Evolutionary conservation across 2,329 filamentous ascomycete species (phyloP).

Genomic region (Aureobasidium subglaciale): DNA sequence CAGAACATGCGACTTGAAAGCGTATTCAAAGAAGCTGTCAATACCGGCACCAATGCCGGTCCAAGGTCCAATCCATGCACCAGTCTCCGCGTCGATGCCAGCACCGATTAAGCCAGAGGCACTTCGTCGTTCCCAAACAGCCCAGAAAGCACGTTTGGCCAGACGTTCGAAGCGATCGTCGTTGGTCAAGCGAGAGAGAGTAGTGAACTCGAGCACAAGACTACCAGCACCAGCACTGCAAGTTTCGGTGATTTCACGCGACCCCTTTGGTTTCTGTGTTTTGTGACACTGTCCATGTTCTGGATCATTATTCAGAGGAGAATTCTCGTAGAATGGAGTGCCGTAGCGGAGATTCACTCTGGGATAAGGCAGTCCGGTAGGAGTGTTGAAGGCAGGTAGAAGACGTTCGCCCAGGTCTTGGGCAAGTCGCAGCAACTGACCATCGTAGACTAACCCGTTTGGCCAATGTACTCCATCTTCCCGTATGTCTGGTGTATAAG

Average conservation of each 20-base stretch:
- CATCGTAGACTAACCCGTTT: conserved; percentile 70
- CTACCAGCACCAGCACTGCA: conserved; percentile 97
- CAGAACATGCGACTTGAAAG: conserved; percentile 85
- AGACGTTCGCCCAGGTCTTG: conserved; percentile 76
- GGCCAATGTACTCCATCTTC: conserved; percentile 57
- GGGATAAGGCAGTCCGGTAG: conserved; percentile 88
- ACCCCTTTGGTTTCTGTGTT: conserved; percentile 36
- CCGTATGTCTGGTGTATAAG: conserved; percentile 55
- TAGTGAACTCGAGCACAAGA: conserved; percentile 86
- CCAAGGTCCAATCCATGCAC: conserved; percentile 77
- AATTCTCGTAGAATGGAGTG: conserved; percentile 87
- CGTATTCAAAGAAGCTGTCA: conserved; percentile 98
- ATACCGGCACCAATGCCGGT: conserved; percentile 95
- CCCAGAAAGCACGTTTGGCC: conserved; percentile 91
- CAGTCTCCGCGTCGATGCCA: conserved; percentile 85
- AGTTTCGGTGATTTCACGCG: conserved; percentile 80
- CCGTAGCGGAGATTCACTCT: conserved; percentile 86
- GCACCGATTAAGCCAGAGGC: conserved; percentile 81
- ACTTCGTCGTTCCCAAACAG: conserved; percentile 85
- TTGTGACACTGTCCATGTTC: conserved; percentile 40
- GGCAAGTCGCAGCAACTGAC: conserved; percentile 83
- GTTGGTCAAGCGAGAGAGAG: conserved; percentile 79
- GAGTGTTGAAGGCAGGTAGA: conserved; percentile 84
- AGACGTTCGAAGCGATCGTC: conserved; percentile 82
- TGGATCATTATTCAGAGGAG: conserved; percentile 60